Conservation (phyloP, 2,329 filamentous ascomycete genomes). For the Didymella arachidicola region DNA sequence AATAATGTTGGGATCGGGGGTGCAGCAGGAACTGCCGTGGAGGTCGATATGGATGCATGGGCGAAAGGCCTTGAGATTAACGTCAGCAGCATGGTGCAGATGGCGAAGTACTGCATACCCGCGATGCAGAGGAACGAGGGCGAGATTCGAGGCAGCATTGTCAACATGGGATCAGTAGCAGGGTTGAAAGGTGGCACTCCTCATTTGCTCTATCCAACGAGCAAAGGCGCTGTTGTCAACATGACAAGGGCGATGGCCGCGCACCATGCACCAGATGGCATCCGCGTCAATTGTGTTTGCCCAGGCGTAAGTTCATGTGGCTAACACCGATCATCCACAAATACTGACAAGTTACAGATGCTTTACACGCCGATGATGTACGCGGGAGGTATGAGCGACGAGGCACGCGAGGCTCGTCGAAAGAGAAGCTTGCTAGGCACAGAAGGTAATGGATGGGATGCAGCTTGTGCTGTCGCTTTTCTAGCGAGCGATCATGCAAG, state of each 20-base stretch:
- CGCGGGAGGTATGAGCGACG: conserved; percentile 58
- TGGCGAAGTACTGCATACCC: conserved; percentile 68
- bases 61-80: conserved; percentile 66
- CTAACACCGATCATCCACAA: background rate
- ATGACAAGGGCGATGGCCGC: conserved; percentile 65
- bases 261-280: conserved; percentile 60
- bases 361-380: conserved; percentile 66
- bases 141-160: conserved; percentile 59
- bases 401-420: conserved; percentile 58
- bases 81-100: conserved; percentile 70
- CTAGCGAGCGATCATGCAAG: conserved; percentile 61
- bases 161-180: conserved; percentile 71
- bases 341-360: conserved; percentile 44
- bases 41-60: conserved; percentile 68
- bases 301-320: conserved; percentile 49
- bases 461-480: conserved; percentile 60
- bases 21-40: conserved; percentile 65
- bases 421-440: conserved; percentile 61
- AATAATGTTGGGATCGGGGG: conserved; percentile 72
- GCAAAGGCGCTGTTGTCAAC: conserved; percentile 63
- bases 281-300: conserved; percentile 65
- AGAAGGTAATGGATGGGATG: conserved; percentile 64
- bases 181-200: conserved; percentile 64
- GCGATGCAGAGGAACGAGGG: conserved; percentile 64
- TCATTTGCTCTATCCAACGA: conserved; percentile 62